These are phyloP conservation scores for Lyophyllum semitale DNA, from an alignment of 768 basidiomycete species.

Conservation along the genomic window DNA sequence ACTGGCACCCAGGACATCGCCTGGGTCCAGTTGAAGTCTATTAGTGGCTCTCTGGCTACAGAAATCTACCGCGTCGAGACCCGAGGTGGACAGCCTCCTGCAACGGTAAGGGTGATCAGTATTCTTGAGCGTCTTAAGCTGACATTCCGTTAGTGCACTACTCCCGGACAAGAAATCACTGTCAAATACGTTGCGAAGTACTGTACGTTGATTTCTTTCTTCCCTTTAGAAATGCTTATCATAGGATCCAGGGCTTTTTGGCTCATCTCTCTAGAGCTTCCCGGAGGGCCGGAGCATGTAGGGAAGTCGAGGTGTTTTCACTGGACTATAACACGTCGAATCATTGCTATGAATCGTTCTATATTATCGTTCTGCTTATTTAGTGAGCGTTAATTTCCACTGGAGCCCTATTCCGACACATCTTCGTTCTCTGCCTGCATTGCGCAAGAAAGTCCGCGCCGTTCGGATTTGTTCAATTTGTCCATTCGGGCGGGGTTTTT, in stretches of 20 bases:
- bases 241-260: slow-evolving; percentile 21
- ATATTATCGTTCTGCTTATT: no score
- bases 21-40: slow-evolving; percentile 51
- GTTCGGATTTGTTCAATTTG: neutral
- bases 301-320: neutral
- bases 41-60: slow-evolving; percentile 50
- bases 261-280: slow-evolving; percentile 9
- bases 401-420: no score
- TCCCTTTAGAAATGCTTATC: neutral
- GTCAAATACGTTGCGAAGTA: slow-evolving; percentile 57
- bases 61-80: slow-evolving; percentile 56
- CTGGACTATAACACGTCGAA: neutral
- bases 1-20: slow-evolving; percentile 47
- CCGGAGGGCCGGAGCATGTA: no score
- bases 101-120: slow-evolving; percentile 34
- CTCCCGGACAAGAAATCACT: slow-evolving; percentile 33
- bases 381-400: no score
- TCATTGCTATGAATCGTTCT: no score
- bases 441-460: neutral
- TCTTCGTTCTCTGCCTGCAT: neutral
- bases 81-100: slow-evolving; percentile 53
- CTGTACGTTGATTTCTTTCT: slow-evolving; percentile 37
- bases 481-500: no score
- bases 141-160: slow-evolving; percentile 30
- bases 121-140: neutral